phyloP scores from a whole-genome alignment of 192 early-diverging fungal species.

The Dispira simplex region DNA sequence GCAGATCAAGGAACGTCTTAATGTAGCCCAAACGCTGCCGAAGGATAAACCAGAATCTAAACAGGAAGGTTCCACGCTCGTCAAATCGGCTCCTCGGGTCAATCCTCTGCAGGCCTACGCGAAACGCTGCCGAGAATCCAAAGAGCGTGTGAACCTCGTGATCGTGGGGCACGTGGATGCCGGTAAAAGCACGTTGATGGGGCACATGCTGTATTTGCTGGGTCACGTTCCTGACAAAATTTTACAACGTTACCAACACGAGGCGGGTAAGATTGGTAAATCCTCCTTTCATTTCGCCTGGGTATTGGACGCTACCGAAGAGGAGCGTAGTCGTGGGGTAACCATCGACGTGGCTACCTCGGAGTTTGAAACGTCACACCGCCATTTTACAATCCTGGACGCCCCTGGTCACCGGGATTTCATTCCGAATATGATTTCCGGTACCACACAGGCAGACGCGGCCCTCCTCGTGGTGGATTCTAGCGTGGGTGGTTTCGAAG shows the following conservation, averaged over 20 bases:
- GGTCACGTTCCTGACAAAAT: constrained; percentile 82
- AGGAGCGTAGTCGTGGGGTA: constrained; percentile 78
- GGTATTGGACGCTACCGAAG: constrained; percentile 93
- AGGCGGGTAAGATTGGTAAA: constrained; percentile 87
- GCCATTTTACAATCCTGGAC: constrained; percentile 79
- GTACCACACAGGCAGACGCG: constrained; percentile 83
- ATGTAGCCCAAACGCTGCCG: not conserved
- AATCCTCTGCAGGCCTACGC: not conserved
- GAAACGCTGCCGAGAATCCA: not conserved
- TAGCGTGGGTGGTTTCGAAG: constrained; percentile 80
- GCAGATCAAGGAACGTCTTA: no score
- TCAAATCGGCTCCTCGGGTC: constrained; percentile 8
- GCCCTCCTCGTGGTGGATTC: constrained; percentile 88
- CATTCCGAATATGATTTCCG: constrained; percentile 98
- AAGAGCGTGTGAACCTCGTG: constrained; percentile 50
- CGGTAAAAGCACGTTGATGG: constrained; percentile 95
- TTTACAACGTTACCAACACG: constrained; percentile 75
- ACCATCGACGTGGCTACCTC: constrained; percentile 94
- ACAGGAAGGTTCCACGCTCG: not conserved
- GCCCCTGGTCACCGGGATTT: constrained; percentile 98
- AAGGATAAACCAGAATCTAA: not conserved
- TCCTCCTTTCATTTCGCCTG: constrained; percentile 93
- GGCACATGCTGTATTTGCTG: constrained; percentile 75
- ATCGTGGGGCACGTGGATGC: constrained; percentile 95
- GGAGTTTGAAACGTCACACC: constrained; percentile 65